Conservation (phyloP, 2,329 filamentous ascomycete species). For the Talaromyces sp. region DNA sequence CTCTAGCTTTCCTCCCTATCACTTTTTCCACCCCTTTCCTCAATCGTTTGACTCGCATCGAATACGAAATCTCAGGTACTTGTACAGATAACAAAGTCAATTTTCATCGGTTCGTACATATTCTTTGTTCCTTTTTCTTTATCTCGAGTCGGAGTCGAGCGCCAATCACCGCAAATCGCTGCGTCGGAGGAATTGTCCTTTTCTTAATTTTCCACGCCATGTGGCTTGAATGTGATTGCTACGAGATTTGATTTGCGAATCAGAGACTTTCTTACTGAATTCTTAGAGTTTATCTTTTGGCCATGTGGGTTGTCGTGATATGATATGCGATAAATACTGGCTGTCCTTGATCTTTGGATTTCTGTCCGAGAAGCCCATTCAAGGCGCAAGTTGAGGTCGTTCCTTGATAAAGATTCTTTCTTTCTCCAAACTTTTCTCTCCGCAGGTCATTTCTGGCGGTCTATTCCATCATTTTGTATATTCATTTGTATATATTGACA, state of each 20-base stretch:
- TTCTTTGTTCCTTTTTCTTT: neutral
- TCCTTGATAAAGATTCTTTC: neutral
- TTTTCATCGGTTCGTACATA: neutral
- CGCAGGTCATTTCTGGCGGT: neutral
- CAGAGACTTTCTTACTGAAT: neutral
- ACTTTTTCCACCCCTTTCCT: conserved; percentile 16
- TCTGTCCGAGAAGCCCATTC: neutral
- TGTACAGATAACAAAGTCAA: neutral
- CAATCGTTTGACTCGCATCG: neutral
- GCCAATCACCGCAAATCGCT: neutral
- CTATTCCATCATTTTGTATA: neutral
- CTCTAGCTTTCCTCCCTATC: conserved; percentile 19
- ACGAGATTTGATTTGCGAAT: neutral
- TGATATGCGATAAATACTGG: conserved; percentile 7
- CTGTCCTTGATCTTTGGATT: neutral
- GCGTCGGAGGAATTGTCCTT: conserved; percentile 13
- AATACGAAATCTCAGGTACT: neutral
- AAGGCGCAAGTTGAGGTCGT: neutral
- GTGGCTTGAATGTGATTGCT: conserved; percentile 13
- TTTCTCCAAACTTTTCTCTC: neutral
- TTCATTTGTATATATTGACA: conserved; percentile 6
- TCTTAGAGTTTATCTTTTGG: neutral
- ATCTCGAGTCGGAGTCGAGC: neutral
- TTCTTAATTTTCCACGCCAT: conserved; percentile 16
- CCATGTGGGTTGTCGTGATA: conserved; percentile 14